Base-by-base conservation (phyloP, 768 basidiomycete genomes). In the Russula olivacea region DNA sequence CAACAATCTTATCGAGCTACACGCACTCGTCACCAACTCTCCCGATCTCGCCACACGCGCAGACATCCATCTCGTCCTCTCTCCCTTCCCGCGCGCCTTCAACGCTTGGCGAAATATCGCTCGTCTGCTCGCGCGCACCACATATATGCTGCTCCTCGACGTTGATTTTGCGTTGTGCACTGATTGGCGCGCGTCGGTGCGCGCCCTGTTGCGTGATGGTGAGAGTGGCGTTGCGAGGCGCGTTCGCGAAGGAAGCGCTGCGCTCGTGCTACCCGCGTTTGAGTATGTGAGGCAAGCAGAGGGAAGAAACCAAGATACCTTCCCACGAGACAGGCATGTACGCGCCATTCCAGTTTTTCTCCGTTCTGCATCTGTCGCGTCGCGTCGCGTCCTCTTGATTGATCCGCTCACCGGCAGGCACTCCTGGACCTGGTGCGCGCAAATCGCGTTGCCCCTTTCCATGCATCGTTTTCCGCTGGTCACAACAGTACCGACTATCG, bases 81-180 rank as follows among this genome's bases (percentile, higher is more conserved):
- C 92, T 68, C 80, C 83, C 3, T 89, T 88, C 66, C 62, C 71
- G 12, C 63, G 68, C 43, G 74, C 74, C 52, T 87, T 95, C 78
- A 95, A 95, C 73, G 85, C 89, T 25, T 94, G 91, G 89, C 81
- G 93, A 38, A 94, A 94, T 72, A 82, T 86, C 48, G 93, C 92
- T 3, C 84, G 93, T 47, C 77, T 91, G 55, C 91, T 92, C 69
- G 87, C 91, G 4, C 82, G 90, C 15, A 93, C 93, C 9, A 83
- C 88, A 66, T 91, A 83, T 68, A 82, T 93, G 61, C 89, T 94
- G 85, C 89, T 93, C 86, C 84, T 94, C 56, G 93, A 95, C 71
- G 87, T 94, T 64, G 92, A 94, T 72, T 93, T 95, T 72, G 86
- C 82, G 36, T 74, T 89, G 12, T 92, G 91, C 72, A 93, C 93